phyloP scores from a whole-genome alignment of 2,329 filamentous ascomycete species.

The Macrophomina tecta region DNA sequence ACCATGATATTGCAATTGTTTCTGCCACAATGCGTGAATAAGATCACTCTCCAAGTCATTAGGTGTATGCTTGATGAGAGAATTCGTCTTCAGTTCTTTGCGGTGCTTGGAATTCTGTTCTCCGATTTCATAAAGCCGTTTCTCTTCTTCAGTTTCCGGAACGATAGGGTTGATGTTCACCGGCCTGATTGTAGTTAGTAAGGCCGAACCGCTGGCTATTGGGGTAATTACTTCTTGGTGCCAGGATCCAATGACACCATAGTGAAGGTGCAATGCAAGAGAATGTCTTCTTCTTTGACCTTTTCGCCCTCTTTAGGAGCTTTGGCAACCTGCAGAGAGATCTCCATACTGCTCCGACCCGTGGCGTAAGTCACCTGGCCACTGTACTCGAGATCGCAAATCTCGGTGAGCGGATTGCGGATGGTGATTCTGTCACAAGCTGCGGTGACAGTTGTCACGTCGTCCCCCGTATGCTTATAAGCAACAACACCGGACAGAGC shows the following conservation, averaged over 20 bases:
- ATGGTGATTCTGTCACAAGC: slow-evolving; percentile 70
- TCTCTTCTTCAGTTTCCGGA: slow-evolving; percentile 69
- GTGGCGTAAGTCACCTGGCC: slow-evolving; percentile 74
- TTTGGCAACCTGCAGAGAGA: slow-evolving; percentile 75
- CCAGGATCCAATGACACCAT: slow-evolving; percentile 76
- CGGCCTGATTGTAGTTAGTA: slow-evolving; percentile 49
- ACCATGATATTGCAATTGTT: slow-evolving; percentile 68
- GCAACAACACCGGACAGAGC: slow-evolving; percentile 78
- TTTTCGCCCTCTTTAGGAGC: slow-evolving; percentile 65
- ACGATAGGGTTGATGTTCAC: slow-evolving; percentile 67
- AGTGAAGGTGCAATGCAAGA: slow-evolving; percentile 76
- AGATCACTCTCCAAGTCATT: slow-evolving; percentile 74
- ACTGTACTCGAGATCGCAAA: slow-evolving; percentile 78
- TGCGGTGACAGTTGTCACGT: slow-evolving; percentile 68
- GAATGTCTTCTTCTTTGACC: slow-evolving; percentile 63
- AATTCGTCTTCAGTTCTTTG: slow-evolving; percentile 65
- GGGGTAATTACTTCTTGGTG: slow-evolving; percentile 62
- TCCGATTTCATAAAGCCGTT: slow-evolving; percentile 65
- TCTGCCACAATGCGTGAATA: slow-evolving; percentile 76
- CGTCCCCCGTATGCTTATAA: slow-evolving; percentile 73
- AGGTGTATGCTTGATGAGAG: slow-evolving; percentile 70
- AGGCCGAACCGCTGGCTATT: too few relatives aligned
- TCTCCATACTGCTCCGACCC: slow-evolving; percentile 74
- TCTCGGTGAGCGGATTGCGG: slow-evolving; percentile 74
- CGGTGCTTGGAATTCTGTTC: slow-evolving; percentile 71